Evolutionary conservation across 75 land plant species (phyloP).

Genomic region (Sequoiadendron giganteum): DNA sequence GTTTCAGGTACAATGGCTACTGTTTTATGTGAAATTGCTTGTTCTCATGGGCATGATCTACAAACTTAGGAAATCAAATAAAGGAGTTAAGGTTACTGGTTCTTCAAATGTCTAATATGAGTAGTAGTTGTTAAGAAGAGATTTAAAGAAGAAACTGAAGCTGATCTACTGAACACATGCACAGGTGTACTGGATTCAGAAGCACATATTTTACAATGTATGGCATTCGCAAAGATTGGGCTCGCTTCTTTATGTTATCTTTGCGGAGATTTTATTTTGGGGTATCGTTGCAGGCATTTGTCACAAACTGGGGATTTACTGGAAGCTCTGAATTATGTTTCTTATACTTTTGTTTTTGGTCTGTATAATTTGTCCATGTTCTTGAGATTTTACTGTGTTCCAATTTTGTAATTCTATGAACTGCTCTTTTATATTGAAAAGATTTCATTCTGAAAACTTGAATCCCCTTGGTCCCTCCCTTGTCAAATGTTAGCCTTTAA

Average conservation of each 20-base stretch:
- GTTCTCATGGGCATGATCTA: background rate
- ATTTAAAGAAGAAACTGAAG: background rate
- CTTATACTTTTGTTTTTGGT: background rate
- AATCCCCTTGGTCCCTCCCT: no score
- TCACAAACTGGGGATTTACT: slow-evolving; percentile 57
- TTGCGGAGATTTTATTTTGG: slow-evolving; percentile 58
- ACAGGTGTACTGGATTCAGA: slow-evolving; percentile 63
- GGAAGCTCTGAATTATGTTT: slow-evolving; percentile 41
- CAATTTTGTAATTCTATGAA: background rate
- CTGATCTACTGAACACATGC: background rate
- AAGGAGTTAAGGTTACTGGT: background rate
- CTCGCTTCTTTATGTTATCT: slow-evolving; percentile 49
- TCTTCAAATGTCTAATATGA: background rate
- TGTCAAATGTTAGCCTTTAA: no score
- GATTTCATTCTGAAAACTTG: background rate
- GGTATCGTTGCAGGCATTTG: slow-evolving; percentile 49
- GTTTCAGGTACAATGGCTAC: background rate
- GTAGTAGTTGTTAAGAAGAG: background rate
- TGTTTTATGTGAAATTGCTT: background rate
- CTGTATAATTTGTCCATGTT: background rate
- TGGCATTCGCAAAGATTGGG: slow-evolving; percentile 58
- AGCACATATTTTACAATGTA: slow-evolving; percentile 47
- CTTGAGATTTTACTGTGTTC: background rate
- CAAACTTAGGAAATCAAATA: background rate
- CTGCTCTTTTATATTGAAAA: background rate